Percentiles rank a stretch among this genome's conserved stretches.
Conservation (phyloP, 2,329 filamentous ascomycete species). For the Aspergillus cejpii region DNA sequence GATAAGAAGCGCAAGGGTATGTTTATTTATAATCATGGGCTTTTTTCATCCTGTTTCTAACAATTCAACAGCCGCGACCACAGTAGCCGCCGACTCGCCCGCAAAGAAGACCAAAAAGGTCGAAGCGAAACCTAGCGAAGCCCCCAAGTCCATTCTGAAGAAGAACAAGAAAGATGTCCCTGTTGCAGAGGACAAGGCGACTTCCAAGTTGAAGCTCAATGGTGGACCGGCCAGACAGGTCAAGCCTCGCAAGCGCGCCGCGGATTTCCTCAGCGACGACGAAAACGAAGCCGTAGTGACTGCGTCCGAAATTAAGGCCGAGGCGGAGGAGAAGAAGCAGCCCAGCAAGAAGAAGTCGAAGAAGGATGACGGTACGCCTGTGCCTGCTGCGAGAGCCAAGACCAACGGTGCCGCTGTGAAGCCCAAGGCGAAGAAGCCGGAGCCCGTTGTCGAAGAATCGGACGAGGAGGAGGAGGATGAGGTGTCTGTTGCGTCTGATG, state of each 20-base stretch:
- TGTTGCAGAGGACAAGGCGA: constrained; percentile 20
- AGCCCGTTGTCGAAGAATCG: constrained; percentile 32
- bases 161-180: constrained; percentile 23
- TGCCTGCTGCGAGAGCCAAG: constrained; percentile 24
- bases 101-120: constrained; percentile 56
- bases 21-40: constrained; percentile 1
- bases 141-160: constrained; percentile 31
- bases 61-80: constrained; percentile 28
- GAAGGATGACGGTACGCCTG: constrained; percentile 31
- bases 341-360: constrained; percentile 43
- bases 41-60: not conserved
- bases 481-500: constrained; percentile 13
- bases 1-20: constrained; percentile 46
- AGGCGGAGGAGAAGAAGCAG: constrained; percentile 35
- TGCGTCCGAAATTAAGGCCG: constrained; percentile 13
- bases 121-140: constrained; percentile 29
- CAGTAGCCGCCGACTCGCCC: constrained; percentile 42
- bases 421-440: constrained; percentile 43
- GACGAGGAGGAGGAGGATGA: constrained; percentile 30
- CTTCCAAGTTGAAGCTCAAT: constrained; percentile 28
- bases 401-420: constrained; percentile 15
- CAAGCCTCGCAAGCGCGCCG: constrained; percentile 44
- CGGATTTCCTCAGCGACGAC: constrained; percentile 44
- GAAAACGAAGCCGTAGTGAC: constrained; percentile 27
- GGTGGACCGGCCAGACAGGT: constrained; percentile 31